Percentiles rank a stretch among this genome's conserved stretches.
phyloP scores from a whole-genome alignment of 2,329 filamentous ascomycete species.

The Aaosphaeria pasadenensis region DNA sequence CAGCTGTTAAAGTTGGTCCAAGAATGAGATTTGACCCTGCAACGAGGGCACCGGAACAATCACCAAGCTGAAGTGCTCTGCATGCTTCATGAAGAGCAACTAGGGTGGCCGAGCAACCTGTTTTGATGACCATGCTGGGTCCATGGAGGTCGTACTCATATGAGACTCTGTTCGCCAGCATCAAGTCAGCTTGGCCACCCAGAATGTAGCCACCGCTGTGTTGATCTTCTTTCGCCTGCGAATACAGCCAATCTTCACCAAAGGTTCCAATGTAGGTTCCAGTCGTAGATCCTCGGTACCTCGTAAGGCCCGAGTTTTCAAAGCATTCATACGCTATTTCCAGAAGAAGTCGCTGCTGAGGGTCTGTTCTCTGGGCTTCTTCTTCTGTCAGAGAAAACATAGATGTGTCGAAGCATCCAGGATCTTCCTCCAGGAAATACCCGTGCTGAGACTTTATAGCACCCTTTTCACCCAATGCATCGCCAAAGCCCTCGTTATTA shows the following conservation, averaged over 20 bases:
- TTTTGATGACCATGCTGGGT: constrained; percentile 32
- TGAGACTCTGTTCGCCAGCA: constrained; percentile 20
- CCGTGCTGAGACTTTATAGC: constrained; percentile 9
- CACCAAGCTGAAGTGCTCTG: constrained; percentile 5
- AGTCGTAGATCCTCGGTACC: constrained; percentile 24
- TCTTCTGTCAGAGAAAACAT: constrained; percentile 10
- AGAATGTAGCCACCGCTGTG: constrained; percentile 6
- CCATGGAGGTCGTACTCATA: constrained; percentile 20
- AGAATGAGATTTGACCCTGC: constrained; percentile 19
- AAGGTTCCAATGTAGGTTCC: constrained; percentile 31
- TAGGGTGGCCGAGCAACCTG: constrained; percentile 34
- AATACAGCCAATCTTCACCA: constrained; percentile 15
- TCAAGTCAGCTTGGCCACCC: constrained; percentile 11
- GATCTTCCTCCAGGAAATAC: constrained; percentile 16
- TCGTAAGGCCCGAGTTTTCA: constrained; percentile 24
- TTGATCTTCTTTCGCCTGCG: not conserved
- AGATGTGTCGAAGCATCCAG: constrained; percentile 8
- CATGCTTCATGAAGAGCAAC: constrained; percentile 20
- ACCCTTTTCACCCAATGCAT: constrained; percentile 14
- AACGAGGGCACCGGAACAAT: constrained; percentile 11
- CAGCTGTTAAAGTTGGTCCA: constrained; percentile 8
- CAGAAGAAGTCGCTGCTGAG: constrained; percentile 22
- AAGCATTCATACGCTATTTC: constrained; percentile 34
- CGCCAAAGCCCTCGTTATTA: constrained; percentile 6
- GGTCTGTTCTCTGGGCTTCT: constrained; percentile 14